Evolutionary conservation across 169 alveolate species (phyloP).

Genomic region (Plasmodium ovale): DNA sequence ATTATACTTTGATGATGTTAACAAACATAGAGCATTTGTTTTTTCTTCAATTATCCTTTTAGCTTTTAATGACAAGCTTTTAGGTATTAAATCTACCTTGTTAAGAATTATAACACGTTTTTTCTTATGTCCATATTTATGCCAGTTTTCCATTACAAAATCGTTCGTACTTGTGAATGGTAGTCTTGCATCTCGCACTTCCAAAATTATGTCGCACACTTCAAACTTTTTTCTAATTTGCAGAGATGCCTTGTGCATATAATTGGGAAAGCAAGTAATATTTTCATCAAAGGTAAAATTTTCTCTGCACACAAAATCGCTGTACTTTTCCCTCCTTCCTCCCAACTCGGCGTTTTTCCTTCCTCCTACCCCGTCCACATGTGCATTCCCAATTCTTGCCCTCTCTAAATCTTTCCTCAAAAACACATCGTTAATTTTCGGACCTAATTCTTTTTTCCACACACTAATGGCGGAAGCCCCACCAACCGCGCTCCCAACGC

Average conservation of each 20-base stretch:
- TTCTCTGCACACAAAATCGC: constrained; percentile 47
- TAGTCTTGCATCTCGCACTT: constrained; percentile 81
- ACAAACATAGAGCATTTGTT: constrained; percentile 47
- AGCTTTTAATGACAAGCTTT: constrained; percentile 49
- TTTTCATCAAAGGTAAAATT: constrained; percentile 46
- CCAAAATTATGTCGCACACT: constrained; percentile 61
- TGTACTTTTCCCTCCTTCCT: constrained; percentile 10
- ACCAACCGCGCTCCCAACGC: too few relatives aligned
- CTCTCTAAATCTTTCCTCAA: constrained; percentile 26
- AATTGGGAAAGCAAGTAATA: constrained; percentile 73
- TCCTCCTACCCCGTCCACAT: neutral
- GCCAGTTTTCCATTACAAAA: constrained; percentile 54
- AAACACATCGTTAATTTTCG: constrained; percentile 45
- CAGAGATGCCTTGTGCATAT: constrained; percentile 74
- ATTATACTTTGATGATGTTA: constrained; percentile 68
- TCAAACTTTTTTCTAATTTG: constrained; percentile 63
- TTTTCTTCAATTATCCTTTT: constrained; percentile 53
- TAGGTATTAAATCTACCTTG: constrained; percentile 79
- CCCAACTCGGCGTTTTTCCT: neutral
- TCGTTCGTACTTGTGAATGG: constrained; percentile 79
- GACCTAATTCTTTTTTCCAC: constrained; percentile 75
- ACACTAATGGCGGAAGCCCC: constrained; percentile 45
- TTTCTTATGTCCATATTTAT: constrained; percentile 1
- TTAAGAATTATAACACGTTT: constrained; percentile 77
- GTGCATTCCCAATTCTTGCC: neutral